Evolutionary conservation across 768 basidiomycete genomes (phyloP).

Genomic region (Tricholomella constricta): DNA sequence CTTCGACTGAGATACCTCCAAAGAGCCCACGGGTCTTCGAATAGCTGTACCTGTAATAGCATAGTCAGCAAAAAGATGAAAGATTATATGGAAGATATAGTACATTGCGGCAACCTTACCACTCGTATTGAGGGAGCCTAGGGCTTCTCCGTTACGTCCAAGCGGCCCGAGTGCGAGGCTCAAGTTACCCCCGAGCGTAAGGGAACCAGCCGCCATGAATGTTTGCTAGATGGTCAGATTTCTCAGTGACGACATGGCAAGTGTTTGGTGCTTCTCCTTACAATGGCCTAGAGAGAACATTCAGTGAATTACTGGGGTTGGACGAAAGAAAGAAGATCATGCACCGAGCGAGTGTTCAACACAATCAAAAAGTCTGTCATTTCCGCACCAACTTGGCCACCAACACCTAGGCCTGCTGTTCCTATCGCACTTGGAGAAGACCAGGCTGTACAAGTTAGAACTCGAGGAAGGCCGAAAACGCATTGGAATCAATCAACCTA

Average conservation of each 20-base stretch:
- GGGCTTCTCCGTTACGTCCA: conserved; percentile 93
- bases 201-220: conserved; percentile 93
- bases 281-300: conserved; percentile 53
- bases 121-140: conserved; percentile 76
- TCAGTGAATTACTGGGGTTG: conserved; percentile 3
- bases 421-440: conserved; percentile 95
- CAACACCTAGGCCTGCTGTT: conserved; percentile 86
- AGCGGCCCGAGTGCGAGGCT: conserved; percentile 90
- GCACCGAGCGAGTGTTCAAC: conserved; percentile 77
- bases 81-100: neutral
- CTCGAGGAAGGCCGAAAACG: neutral
- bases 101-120: conserved; percentile 94
- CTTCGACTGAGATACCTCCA: conserved; percentile 87
- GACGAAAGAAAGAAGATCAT: conserved; percentile 24
- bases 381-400: conserved; percentile 81
- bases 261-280: conserved; percentile 37
- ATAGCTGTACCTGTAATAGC: conserved; percentile 72
- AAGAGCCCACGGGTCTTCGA: conserved; percentile 93
- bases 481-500: conserved; percentile 39
- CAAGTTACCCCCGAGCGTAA: conserved; percentile 90
- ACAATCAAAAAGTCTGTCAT: conserved; percentile 92
- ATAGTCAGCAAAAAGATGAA: neutral
- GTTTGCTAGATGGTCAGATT: conserved; percentile 48
- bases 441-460: conserved; percentile 60
- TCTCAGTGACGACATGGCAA: neutral